Base-by-base conservation (phyloP, 441 rosid genomes). In the Brassica hybrid region DNA sequence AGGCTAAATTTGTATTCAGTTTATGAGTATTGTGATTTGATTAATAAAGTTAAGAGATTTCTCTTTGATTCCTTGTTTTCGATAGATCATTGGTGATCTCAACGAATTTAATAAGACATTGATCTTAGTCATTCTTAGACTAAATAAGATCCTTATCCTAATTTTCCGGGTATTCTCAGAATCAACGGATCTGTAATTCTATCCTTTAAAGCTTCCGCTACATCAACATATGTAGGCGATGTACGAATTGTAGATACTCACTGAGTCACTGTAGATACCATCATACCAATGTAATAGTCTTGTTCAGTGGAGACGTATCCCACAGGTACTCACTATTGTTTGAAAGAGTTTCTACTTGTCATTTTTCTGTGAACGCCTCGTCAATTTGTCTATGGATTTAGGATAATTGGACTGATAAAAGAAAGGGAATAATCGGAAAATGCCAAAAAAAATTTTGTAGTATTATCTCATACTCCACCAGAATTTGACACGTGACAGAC, bases 401-500 rank as follows among this genome's bases (percentile, higher is more conserved):
- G 52, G 52, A 45, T 45, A 45, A 45, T 45, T 16, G 2, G 14
- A 3, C 7, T 30, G 34, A 30, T 30, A 30, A 30, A 30, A 30
- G 1, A 30, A 30, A 30, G 1, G 34, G 52, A 16, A 45, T 45
- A 45, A 45, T 45, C 52, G 2, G 14, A 13, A 12, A 45, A 45
- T 45, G 52, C 16, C 52, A 45, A 45, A 45, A 36, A 45, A 12
- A 14, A 8, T 50, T 19, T 18, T 2, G 7, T 5, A 0, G 3
- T 50, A 43, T 43, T 43, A 12, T 43, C 52, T 43, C 52, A 43
- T 12, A 43, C 36, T 67, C 72, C 74, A 78, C 54, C 38, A 61
- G 8, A 73, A 6, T 14, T 62, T 16, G 77, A 78, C 81, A 78
- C 81, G 69, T 78, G 73, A 60, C 16, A 17, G 38, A 38, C 38